Base-by-base conservation (phyloP, 768 basidiomycete genomes). In the Collybia sordida region DNA sequence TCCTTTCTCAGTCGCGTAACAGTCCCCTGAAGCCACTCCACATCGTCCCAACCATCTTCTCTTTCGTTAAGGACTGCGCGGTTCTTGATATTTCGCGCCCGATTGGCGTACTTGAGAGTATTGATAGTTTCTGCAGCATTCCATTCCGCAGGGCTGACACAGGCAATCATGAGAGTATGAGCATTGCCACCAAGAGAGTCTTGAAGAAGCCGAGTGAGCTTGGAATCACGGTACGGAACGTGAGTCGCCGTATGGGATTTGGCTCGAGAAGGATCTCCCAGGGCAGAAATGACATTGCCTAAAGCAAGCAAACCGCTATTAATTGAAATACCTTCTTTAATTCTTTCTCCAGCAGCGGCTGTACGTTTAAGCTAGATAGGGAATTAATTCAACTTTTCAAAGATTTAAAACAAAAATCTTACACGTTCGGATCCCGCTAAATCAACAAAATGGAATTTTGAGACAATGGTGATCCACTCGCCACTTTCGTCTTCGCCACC, bases 361-460 rank as follows among this genome's bases (percentile, higher is more conserved):
- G 97, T 99, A 37, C 97, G 86, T 69, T 99, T 99, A 41, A 99
- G 78, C 90, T 93, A 59, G 36, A 57, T 55, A 22, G 18, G 22
- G 27, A 15, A 36, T 54, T 47, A 48, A 45, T 62, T 52, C 63
- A 61, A 52, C 47, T 21, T 49, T 18, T 53, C 48, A 46, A 42
- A 54, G 35, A 15, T 50, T 40, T 7, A 18, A 39, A 28, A 28
- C n/a, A 50, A 27, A 49, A 6, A 22, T 40, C 86, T 64, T 66
- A 93, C 90, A 59, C 97, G 75, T 74, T 99, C 97, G 35, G 92
- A 95, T 34, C 97, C 97, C 22, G 97, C 97, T 62, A 99, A 70
- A 72, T 99, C 97, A 22, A 99, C 97, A 58, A 98, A 98, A 68
- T 99, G 95, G 71, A 98, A 98, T 64, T 99, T 99, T 40, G 92